phyloP scores from a whole-genome alignment of 2,329 filamentous ascomycete species.

The Fusarium protoensiforme region DNA sequence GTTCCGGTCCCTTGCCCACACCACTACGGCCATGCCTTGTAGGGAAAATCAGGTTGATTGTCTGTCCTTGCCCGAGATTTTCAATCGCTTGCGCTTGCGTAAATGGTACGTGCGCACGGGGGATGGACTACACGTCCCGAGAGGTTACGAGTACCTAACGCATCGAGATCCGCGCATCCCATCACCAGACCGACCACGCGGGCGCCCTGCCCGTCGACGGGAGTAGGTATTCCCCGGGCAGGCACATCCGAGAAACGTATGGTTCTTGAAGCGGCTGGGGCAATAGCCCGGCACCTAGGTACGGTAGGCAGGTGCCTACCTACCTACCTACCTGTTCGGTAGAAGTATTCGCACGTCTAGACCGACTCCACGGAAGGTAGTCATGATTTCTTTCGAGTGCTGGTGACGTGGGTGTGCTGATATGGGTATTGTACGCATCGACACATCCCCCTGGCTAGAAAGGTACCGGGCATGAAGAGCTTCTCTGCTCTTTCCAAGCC shows the following conservation, averaged over 20 bases:
- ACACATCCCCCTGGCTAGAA: not conserved
- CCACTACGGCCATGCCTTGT: not conserved
- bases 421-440: not conserved
- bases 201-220: not conserved
- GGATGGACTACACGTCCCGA: not conserved
- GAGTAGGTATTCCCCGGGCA: slow-evolving; percentile 18
- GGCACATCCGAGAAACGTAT: slow-evolving; percentile 22
- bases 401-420: not conserved
- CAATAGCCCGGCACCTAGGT: not conserved
- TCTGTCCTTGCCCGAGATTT: not conserved
- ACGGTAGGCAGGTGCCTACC: not conserved
- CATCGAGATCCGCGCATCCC: not conserved
- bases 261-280: slow-evolving; percentile 12
- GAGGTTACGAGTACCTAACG: slow-evolving; percentile 8
- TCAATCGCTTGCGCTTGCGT: too few species aligned
- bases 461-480: not conserved
- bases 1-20: slow-evolving; percentile 16
- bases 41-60: slow-evolving; percentile 4
- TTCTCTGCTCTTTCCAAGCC: not conserved
- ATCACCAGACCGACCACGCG: not conserved
- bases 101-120: not conserved
- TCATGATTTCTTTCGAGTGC: too few species aligned
- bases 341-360: not conserved
- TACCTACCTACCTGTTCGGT: not conserved
- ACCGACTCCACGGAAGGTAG: too few species aligned